Evolutionary conservation across 495 filamentous ascomycete genomes (phyloP), one percentile per base, ranked within the genome.

Genomic region (Collariella sp.): DNA sequence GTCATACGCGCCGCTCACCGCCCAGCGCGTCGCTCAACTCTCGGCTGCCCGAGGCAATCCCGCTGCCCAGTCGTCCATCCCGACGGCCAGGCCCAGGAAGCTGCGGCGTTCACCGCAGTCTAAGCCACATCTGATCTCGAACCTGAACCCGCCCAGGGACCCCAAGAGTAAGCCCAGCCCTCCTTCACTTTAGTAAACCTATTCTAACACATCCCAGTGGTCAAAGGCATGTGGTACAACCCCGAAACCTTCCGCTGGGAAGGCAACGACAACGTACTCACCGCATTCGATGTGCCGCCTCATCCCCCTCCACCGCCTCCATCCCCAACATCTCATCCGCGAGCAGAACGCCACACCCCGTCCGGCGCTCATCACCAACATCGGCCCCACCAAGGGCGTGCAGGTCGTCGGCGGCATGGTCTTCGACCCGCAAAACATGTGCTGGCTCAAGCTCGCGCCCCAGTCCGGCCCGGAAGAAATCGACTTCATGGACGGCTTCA

Each of bases 201-300:
- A 2, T 29, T 45, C 45, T 54, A 48, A 49, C 43, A 44, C 26
- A 60, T 41, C 24, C 46, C 65, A 90, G 90, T 83, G 58, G 79
- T 95, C 52, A 89, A 93, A 62, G 93, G 90, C 48, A 98, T 98
- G 93, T 84, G 78, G 29, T 98, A 94, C 70, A 98, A 98, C 64
- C 87, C 93, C 1, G 66, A 69, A 15, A 84, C 84, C 1, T 90
- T 83, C 62, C 80, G 82, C 24, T 98, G 94, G 93, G 93, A 97
- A 72, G 93, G 93, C 36, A 98, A 98, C 60, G 93, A 97, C 65
- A 89, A 89, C 50, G 80, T 79, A 13, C 72, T 95, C 19, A 76
- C 75, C 38, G 80, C 82, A 11, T 97, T 97, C 66, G 88, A 93
- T 26, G 63, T 70, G 5, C 70, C 57, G 76, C 59, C 7, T 75